phyloP scores from a whole-genome alignment of 495 filamentous ascomycete species.

The Acidomyces sp. region DNA sequence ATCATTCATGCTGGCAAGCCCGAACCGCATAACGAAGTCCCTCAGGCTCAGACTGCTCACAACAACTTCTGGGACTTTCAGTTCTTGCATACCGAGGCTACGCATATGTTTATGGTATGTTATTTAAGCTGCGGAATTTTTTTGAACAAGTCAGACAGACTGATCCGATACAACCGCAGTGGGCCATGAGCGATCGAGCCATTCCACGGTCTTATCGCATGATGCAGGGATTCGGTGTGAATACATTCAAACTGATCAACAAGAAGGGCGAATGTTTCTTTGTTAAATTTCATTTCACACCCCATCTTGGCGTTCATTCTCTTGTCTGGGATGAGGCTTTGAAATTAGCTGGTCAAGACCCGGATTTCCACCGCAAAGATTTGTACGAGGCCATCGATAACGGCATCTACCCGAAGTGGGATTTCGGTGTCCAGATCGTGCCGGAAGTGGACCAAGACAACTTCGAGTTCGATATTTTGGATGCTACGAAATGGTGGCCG shows the following conservation, averaged over 20 bases:
- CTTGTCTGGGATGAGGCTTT: conserved; percentile 81
- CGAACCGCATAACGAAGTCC: conserved; percentile 64
- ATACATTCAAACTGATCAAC: conserved; percentile 66
- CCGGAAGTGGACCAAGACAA: conserved; percentile 58
- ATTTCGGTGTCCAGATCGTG: conserved; percentile 67
- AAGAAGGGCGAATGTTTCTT: conserved; percentile 56
- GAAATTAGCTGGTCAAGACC: conserved; percentile 69
- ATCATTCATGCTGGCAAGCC: conserved; percentile 67
- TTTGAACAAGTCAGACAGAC: background rate
- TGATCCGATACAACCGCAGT: too few species aligned
- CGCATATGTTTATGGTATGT: conserved; percentile 67
- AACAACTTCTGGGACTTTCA: conserved; percentile 55
- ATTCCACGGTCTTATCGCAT: conserved; percentile 73
- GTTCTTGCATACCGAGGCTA: conserved; percentile 56
- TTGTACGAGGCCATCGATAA: conserved; percentile 67
- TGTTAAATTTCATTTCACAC: conserved; percentile 73
- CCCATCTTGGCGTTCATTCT: conserved; percentile 68
- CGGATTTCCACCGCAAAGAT: conserved; percentile 81
- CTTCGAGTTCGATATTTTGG: conserved; percentile 83
- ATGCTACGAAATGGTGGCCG: conserved; percentile 88
- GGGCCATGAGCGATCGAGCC: conserved; percentile 41
- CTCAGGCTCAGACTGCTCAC: conserved; percentile 47
- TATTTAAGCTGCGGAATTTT: too few species aligned
- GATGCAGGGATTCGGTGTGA: conserved; percentile 89
- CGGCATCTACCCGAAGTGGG: conserved; percentile 64